These are phyloP conservation scores for Gryganskiella cystojenkinii DNA, from an alignment of 192 early-diverging fungal species.

Conservation along the genomic window DNA sequence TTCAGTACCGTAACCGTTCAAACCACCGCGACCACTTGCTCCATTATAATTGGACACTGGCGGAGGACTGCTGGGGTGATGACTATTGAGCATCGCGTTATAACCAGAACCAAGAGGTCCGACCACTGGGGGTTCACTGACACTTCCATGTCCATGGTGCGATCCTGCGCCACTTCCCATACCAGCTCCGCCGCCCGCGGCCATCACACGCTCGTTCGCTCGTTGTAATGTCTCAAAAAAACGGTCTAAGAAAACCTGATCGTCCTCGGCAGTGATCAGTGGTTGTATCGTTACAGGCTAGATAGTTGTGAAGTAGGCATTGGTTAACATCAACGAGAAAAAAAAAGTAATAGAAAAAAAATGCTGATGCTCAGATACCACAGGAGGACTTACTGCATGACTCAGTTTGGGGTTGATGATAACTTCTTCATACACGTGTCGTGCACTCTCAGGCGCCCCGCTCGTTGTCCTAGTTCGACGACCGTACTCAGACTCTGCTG, in stretches of 20 bases:
- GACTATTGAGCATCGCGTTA: slow-evolving; percentile 42
- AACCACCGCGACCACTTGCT: slow-evolving; percentile 11
- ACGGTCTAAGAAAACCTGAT: slow-evolving; percentile 88
- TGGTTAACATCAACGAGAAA: too few species aligned
- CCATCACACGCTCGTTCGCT: slow-evolving; percentile 57
- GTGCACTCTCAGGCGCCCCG: slow-evolving; percentile 54
- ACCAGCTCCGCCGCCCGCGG: slow-evolving; percentile 17
- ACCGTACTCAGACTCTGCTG: background rate
- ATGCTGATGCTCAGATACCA: background rate
- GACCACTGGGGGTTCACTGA: slow-evolving; percentile 57
- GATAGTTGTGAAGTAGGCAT: too few species aligned
- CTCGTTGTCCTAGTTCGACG: background rate
- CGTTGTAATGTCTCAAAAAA: slow-evolving; percentile 79
- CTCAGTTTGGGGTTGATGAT: slow-evolving; percentile 51
- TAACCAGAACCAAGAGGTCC: slow-evolving; percentile 61
- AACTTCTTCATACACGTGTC: slow-evolving; percentile 69
- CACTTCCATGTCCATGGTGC: slow-evolving; percentile 21
- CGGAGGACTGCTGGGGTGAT: slow-evolving; percentile 46
- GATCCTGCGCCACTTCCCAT: slow-evolving; percentile 31
- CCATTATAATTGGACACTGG: slow-evolving; percentile 8
- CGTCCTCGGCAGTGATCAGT: slow-evolving; percentile 82
- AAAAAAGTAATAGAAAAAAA: too few species aligned
- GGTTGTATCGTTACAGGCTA: slow-evolving; percentile 71
- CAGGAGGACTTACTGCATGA: slow-evolving; percentile 30
- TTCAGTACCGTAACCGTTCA: slow-evolving; percentile 27